Conservation (phyloP, 129 eudicot genomes). For the Chrysanthemum seticuspe region DNA sequence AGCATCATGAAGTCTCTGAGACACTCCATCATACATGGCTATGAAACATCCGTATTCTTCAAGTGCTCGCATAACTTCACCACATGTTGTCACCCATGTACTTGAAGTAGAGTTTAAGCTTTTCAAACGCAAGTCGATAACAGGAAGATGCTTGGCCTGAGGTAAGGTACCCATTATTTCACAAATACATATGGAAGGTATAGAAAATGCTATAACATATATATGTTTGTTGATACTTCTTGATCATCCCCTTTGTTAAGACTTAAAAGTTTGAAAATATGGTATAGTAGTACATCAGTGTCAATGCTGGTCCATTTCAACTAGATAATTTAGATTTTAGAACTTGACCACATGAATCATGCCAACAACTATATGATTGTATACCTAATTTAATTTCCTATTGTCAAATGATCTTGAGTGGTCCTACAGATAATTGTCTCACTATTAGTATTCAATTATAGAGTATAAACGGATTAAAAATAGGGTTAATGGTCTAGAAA, state of each 20-base stretch:
- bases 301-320: background rate
- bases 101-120: slow-evolving; percentile 26
- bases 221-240: too few species aligned
- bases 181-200: background rate
- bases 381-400: background rate
- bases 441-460: background rate
- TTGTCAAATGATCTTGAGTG: slow-evolving; percentile 5
- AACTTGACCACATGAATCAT: slow-evolving; percentile 4
- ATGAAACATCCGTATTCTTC: slow-evolving; percentile 53
- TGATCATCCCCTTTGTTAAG: background rate
- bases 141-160: slow-evolving; percentile 36
- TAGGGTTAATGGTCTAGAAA: too few species aligned
- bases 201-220: too few species aligned
- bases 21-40: slow-evolving; percentile 35
- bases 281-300: slow-evolving; percentile 12
- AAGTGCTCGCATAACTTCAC: slow-evolving; percentile 37
- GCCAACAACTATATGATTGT: slow-evolving; percentile 1
- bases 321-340: background rate
- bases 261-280: slow-evolving; percentile 4
- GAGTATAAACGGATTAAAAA: too few species aligned
- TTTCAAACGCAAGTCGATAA: slow-evolving; percentile 29
- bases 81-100: slow-evolving; percentile 35
- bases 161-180: slow-evolving; percentile 27
- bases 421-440: background rate
- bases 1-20: slow-evolving; percentile 38